Conservation (phyloP, 2,329 filamentous ascomycete species). For the Helotiales sp. region DNA sequence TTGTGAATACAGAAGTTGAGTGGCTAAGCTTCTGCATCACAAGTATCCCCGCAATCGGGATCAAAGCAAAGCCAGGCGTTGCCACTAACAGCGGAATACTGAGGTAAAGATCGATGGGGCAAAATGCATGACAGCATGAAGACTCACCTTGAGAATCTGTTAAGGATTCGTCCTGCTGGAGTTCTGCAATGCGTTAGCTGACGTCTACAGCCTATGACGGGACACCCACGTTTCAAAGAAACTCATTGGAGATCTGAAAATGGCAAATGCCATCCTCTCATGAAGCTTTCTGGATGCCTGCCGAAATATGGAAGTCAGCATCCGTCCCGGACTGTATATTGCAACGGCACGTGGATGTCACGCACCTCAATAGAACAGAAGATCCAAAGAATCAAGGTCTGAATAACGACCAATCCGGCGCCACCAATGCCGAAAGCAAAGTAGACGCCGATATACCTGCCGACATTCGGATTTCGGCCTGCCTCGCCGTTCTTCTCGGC, state of each 20-base stretch:
- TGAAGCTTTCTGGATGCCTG: constrained; percentile 93
- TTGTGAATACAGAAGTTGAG: constrained; percentile 1
- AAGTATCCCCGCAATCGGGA: constrained; percentile 7
- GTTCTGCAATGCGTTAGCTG: constrained; percentile 48
- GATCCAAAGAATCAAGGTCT: constrained; percentile 96
- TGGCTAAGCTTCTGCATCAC: constrained; percentile 12
- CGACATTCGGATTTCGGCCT: constrained; percentile 72
- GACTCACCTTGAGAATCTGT: constrained; percentile 85
- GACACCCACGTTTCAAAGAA: constrained; percentile 79
- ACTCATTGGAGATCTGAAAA: constrained; percentile 96
- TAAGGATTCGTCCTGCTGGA: constrained; percentile 91
- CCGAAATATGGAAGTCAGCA: constrained; percentile 21
- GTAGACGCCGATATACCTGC: constrained; percentile 92
- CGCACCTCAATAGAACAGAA: constrained; percentile 96
- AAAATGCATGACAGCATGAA: neutral
- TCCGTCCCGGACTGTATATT: constrained; percentile 17
- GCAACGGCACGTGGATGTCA: constrained; percentile 22
- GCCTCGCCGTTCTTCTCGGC: constrained; percentile 72
- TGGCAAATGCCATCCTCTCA: constrained; percentile 94
- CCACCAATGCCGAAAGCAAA: constrained; percentile 91
- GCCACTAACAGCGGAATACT: neutral
- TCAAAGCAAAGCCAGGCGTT: neutral
- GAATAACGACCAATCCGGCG: constrained; percentile 80
- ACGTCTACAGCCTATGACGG: neutral
- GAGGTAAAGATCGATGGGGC: constrained; percentile 5